Evolutionary conservation across 495 filamentous ascomycete species (phyloP).

Genomic region (Pyrenopolyporus hunteri): DNA sequence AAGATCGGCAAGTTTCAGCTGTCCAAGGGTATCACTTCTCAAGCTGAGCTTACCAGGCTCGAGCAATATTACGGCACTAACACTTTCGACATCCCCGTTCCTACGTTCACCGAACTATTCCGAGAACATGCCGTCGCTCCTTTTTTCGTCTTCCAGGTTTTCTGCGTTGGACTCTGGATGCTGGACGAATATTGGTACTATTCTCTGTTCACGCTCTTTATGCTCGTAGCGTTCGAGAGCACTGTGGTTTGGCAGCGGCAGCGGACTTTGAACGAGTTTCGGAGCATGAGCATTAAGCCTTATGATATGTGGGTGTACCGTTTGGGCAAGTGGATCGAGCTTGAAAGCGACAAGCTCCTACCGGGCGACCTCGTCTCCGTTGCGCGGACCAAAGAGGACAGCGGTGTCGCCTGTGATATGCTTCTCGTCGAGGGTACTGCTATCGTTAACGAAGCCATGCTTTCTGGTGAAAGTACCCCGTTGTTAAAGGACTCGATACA

Average conservation of each 20-base stretch:
- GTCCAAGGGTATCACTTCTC: constrained; percentile 71
- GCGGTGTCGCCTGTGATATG: constrained; percentile 97
- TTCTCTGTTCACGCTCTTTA: constrained; percentile 96
- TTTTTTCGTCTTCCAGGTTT: constrained; percentile 99
- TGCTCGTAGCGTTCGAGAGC: constrained; percentile 97
- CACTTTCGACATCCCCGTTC: constrained; percentile 97
- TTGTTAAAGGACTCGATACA: constrained; percentile 96
- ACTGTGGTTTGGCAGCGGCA: constrained; percentile 99
- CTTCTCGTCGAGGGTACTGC: constrained; percentile 90
- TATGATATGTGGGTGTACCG: constrained; percentile 92
- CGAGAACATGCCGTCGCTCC: constrained; percentile 97
- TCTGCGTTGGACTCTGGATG: constrained; percentile 98
- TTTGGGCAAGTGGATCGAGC: constrained; percentile 83
- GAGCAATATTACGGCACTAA: constrained; percentile 95
- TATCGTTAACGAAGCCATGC: constrained; percentile 99
- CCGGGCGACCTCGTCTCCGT: constrained; percentile 97
- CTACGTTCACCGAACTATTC: constrained; percentile 93
- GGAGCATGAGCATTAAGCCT: constrained; percentile 98
- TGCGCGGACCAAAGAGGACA: constrained; percentile 93
- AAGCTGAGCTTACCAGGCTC: constrained; percentile 74
- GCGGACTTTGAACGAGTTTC: constrained; percentile 94
- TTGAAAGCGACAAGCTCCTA: constrained; percentile 89
- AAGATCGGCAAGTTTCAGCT: constrained; percentile 76
- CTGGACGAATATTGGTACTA: constrained; percentile 99
- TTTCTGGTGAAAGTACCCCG: constrained; percentile 97